Conservation (phyloP, 371 early-diverging fungal species). For the Gilbertella persicaria region DNA sequence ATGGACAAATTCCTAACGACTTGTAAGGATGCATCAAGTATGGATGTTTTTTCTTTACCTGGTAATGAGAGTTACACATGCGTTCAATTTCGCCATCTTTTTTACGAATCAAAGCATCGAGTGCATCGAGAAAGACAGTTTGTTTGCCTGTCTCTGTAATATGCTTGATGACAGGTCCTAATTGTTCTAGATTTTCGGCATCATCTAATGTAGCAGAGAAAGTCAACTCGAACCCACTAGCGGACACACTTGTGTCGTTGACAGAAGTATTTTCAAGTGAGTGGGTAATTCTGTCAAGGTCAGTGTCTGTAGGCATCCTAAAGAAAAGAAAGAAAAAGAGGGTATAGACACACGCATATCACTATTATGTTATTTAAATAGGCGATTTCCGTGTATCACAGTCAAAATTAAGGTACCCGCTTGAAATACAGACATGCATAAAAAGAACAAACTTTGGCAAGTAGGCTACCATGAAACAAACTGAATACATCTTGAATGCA, state of each 20-base stretch:
- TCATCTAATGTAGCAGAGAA: slow-evolving; percentile 54
- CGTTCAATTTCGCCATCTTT: slow-evolving; percentile 98
- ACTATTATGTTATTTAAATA: too few species aligned
- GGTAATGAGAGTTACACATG: slow-evolving; percentile 95
- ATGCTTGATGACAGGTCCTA: slow-evolving; percentile 88
- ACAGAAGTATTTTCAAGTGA: slow-evolving; percentile 3
- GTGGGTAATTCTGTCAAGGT: slow-evolving; percentile 1
- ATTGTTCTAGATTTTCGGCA: slow-evolving; percentile 77
- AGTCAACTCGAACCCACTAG: slow-evolving; percentile 36
- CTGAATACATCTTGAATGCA: too few species aligned
- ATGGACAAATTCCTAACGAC: slow-evolving; percentile 87
- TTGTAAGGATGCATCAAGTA: neutral
- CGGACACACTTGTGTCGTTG: slow-evolving; percentile 23
- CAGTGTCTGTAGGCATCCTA: neutral
- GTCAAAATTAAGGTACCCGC: too few species aligned
- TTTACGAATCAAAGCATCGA: slow-evolving; percentile 74
- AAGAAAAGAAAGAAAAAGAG: too few species aligned
- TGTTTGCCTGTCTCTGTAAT: slow-evolving; percentile 86
- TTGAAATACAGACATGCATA: too few species aligned
- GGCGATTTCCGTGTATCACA: too few species aligned
- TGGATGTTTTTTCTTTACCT: slow-evolving; percentile 54
- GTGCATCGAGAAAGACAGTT: slow-evolving; percentile 84
- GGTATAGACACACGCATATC: too few species aligned
- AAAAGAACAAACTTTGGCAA: too few species aligned
- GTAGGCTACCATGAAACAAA: too few species aligned